Evolutionary conservation across 208 protist genomes (phyloP).

Genomic region (Naegleria gruberi): DNA sequence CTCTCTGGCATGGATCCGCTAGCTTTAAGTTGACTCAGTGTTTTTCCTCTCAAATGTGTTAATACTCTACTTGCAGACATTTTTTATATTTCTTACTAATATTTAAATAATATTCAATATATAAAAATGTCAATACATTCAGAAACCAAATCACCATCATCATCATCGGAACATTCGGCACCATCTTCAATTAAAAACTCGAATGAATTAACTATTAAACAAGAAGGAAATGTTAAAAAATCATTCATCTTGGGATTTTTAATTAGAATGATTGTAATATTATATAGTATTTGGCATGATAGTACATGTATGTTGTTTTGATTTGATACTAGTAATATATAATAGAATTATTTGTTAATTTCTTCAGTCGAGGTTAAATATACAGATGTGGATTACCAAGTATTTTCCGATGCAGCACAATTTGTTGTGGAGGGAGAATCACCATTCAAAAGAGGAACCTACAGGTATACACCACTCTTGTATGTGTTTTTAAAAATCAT

Average conservation of each 20-base stretch:
- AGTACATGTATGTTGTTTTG: not conserved
- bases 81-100: no score
- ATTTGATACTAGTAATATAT: not conserved
- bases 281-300: not conserved
- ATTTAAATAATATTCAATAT: no score
- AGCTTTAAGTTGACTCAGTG: no score
- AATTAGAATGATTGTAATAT: not conserved
- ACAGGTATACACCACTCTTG: conserved; percentile 83
- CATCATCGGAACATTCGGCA: no score
- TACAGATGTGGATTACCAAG: conserved; percentile 90
- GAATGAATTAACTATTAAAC: not conserved
- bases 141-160: no score
- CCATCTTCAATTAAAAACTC: no score
- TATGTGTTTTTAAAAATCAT: conserved; percentile 45
- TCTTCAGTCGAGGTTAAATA: conserved; percentile 63
- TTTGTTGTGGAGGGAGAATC: conserved; percentile 50
- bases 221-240: not conserved
- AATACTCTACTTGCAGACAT: no score
- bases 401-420: conserved; percentile 82
- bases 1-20: not conserved
- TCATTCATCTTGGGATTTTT: not conserved
- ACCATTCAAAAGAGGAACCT: conserved; percentile 81
- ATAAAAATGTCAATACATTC: no score
- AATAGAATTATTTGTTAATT: conserved; percentile 24
- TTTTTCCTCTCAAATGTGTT: no score